A percentile compares a stretch with the other conserved stretches of the same genome.
phyloP scores from a whole-genome alignment of 768 basidiomycete species.

The Tulasnella sp. region DNA sequence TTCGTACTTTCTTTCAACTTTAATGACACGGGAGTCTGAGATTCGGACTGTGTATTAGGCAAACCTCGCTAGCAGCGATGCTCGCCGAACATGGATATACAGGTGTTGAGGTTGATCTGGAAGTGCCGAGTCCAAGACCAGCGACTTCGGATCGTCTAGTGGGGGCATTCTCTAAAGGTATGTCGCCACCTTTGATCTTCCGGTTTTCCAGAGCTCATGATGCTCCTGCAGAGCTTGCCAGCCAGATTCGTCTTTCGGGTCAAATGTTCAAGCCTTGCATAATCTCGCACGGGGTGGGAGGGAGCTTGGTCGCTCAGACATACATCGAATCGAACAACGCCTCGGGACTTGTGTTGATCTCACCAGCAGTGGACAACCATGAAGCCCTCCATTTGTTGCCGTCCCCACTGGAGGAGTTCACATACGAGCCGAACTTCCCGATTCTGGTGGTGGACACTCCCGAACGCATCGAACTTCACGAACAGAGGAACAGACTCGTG shows the following conservation, averaged over 20 bases:
- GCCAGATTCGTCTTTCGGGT: not conserved
- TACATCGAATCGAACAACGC: not conserved
- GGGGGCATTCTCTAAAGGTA: not conserved
- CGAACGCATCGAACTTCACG: not conserved
- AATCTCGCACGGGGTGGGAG: not conserved
- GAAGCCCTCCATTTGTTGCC: not conserved
- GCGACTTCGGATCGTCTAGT: not conserved
- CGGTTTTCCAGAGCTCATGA: not conserved
- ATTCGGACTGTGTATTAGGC: not conserved
- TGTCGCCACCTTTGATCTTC: not conserved
- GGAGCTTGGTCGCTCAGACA: not conserved
- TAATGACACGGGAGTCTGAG: not conserved
- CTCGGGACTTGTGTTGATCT: not conserved
- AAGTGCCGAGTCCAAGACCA: not conserved
- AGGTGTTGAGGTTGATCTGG: not conserved
- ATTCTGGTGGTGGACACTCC: not conserved
- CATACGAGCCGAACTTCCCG: constrained; percentile 2
- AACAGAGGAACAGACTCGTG: not conserved
- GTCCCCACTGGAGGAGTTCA: not conserved
- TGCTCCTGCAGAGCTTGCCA: not conserved
- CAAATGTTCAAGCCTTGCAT: not conserved
- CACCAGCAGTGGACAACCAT: not conserved
- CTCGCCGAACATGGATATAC: not conserved
- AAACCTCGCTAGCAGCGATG: not conserved
- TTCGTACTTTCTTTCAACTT: not conserved